A percentile compares a stretch with the other conserved stretches of the same genome.
These are phyloP conservation scores for Populus deltoides DNA, from an alignment of 345 rosid species.

Conservation along the genomic window DNA sequence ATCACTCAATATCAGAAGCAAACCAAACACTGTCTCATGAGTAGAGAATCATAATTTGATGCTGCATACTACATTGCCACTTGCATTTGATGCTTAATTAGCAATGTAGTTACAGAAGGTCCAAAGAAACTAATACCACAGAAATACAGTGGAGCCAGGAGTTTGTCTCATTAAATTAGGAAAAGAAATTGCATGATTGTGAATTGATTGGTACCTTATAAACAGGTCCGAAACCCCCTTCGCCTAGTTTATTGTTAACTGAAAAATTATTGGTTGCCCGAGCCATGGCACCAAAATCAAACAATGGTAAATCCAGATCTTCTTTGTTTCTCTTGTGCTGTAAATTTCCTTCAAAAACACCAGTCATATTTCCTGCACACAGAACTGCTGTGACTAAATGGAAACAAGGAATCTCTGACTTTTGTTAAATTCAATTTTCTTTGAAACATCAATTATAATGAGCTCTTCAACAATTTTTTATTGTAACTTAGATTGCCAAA, in stretches of 20 bases:
- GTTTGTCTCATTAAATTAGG: background rate
- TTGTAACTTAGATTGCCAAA: too few relatives aligned
- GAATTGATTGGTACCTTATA: background rate
- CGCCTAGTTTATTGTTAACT: background rate
- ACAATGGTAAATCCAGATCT: background rate
- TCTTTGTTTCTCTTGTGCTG: background rate
- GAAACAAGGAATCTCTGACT: background rate
- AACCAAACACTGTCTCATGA: background rate
- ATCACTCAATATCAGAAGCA: background rate
- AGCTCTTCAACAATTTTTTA: background rate
- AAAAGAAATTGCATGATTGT: background rate
- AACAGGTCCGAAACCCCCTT: slow-evolving; percentile 14
- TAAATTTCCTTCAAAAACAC: background rate
- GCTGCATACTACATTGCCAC: background rate
- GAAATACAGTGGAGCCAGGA: background rate
- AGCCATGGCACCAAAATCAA: background rate
- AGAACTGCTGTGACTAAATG: background rate
- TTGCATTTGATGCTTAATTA: too few relatives aligned
- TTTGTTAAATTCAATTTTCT: background rate
- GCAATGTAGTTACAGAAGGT: background rate
- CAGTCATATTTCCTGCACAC: background rate
- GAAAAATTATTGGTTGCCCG: slow-evolving; percentile 4
- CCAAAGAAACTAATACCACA: background rate
- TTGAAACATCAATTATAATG: background rate
- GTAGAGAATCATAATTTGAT: background rate